Evolutionary conservation across 352 stramenopile species (phyloP), one percentile per base, ranked within the genome.

Genomic region (Globisporangium carolinianum): DNA sequence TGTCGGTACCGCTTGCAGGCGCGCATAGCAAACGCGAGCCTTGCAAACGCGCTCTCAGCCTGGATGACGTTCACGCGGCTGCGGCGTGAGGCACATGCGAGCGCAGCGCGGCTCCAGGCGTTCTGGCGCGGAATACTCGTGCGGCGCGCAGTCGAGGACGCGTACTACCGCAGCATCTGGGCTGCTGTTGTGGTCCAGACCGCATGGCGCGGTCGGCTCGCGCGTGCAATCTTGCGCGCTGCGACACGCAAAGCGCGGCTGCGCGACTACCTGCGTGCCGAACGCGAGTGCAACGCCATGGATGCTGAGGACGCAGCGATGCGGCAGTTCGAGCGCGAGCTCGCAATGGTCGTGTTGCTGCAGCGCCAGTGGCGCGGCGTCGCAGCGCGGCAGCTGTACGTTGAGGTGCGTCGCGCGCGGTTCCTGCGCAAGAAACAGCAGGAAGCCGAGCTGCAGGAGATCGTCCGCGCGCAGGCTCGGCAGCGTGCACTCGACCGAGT

Each of bases 301-400:
- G 69, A 71, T 10, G 54, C 38, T 4, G 79, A 91, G 39, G 77
- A 90, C 41, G 42, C 48, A 0, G 53, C 46, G 1, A 84, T 60
- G 59, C 66, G 63, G 8, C 63, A 72, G 52, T 82, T 81, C 47
- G 67, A 86, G n/a, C 70, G 60, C 35, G 70, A 86, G 14, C 49
- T 94, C 5, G 65, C 58, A 11, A 75, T 85, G 66, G 71, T 91
- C 5, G 51, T 94, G 1, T 60, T 80, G 2, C 55, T 94, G 2
- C 83, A 94, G 53, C 79, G 81, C 14, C 76, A 79, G 38, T 94
- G 79, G 81, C 69, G 83, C 47, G 83, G 83, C 0, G 73, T 89
- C 17, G 83, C 77, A 8, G 79, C 81, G 12, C 74, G 83, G 0
- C 66, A 79, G 10, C 68, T 91, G 10, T 87, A 79, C 45, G 50